Percentiles rank a stretch among this genome's conserved stretches.
Evolutionary conservation across 441 rosid species (phyloP).

Genomic region (Croton laevigatus): DNA sequence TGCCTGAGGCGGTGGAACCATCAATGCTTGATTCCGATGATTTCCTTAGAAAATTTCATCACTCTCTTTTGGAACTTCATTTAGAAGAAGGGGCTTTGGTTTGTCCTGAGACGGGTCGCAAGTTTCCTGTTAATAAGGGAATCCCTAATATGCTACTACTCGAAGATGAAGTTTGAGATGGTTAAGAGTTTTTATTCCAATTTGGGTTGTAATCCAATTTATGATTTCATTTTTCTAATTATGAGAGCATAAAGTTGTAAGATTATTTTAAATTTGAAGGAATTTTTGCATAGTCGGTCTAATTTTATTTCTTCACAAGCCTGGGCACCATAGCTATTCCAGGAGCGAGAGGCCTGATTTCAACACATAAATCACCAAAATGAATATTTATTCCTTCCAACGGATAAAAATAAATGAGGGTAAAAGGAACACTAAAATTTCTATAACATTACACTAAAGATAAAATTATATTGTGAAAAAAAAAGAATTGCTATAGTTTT

Average conservation of each 20-base stretch:
- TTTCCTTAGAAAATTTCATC: slow-evolving; percentile 66
- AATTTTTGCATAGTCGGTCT: no score
- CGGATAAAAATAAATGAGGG: no score
- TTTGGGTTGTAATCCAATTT: not conserved
- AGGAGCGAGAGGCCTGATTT: no score
- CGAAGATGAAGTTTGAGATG: slow-evolving; percentile 77
- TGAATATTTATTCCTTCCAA: no score
- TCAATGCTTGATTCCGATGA: slow-evolving; percentile 56
- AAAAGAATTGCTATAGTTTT: not conserved
- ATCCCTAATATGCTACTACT: slow-evolving; percentile 95
- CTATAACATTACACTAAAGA: no score
- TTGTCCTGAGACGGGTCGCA: slow-evolving; percentile 77
- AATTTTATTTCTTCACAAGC: no score
- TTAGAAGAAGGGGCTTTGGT: slow-evolving; percentile 71
- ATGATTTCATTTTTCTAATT: no score
- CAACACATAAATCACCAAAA: no score
- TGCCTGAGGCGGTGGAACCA: slow-evolving; percentile 57
- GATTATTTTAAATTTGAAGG: no score
- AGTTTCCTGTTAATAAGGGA: slow-evolving; percentile 76
- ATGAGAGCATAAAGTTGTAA: no score
- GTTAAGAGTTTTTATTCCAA: not conserved
- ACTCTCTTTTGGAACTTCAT: slow-evolving; percentile 79
- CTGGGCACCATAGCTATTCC: no score
- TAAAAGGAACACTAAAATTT: no score
- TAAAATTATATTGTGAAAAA: not conserved